Evolutionary conservation across 164 flowering plant genomes (phyloP).

Genomic region (Aristolochia californica): DNA sequence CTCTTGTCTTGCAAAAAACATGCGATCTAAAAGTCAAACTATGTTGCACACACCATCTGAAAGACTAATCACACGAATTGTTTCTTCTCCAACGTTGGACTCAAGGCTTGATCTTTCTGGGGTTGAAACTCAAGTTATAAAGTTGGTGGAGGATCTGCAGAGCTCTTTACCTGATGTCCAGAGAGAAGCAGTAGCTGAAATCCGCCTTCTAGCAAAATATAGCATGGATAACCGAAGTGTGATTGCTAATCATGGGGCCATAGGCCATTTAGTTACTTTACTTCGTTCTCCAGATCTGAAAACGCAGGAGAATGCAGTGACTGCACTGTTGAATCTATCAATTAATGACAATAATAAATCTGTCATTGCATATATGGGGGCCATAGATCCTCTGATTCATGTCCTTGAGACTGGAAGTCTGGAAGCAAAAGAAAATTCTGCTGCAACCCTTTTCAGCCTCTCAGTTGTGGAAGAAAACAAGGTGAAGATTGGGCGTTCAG

Average conservation of each 20-base stretch:
- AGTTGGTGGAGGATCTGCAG: slow-evolving; percentile 10
- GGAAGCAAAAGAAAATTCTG: slow-evolving; percentile 95
- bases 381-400: slow-evolving; percentile 74
- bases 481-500: slow-evolving; percentile 78
- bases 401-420: slow-evolving; percentile 75
- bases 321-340: slow-evolving; percentile 89
- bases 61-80: slow-evolving; percentile 10
- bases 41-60: slow-evolving; percentile 10
- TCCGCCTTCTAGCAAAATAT: slow-evolving; percentile 75
- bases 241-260: slow-evolving; percentile 89
- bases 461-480: slow-evolving; percentile 89
- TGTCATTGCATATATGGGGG: slow-evolving; percentile 68
- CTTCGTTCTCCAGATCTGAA: slow-evolving; percentile 57
- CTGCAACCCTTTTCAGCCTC: slow-evolving; percentile 92
- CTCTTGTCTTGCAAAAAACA: slow-evolving; percentile 24
- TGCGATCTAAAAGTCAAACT: slow-evolving; percentile 11
- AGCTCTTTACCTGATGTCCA: slow-evolving; percentile 34
- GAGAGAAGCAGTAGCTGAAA: slow-evolving; percentile 82
- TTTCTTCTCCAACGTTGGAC: slow-evolving; percentile 5
- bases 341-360: slow-evolving; percentile 81
- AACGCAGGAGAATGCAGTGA: slow-evolving; percentile 92
- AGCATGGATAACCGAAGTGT: slow-evolving; percentile 66
- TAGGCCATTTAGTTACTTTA: slow-evolving; percentile 63
- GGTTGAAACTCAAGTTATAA: slow-evolving; percentile 26
- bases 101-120: slow-evolving; percentile 11